phyloP scores from a whole-genome alignment of 1,284 basidiomycete genomes.

The Singerocomus rubriflavus region DNA sequence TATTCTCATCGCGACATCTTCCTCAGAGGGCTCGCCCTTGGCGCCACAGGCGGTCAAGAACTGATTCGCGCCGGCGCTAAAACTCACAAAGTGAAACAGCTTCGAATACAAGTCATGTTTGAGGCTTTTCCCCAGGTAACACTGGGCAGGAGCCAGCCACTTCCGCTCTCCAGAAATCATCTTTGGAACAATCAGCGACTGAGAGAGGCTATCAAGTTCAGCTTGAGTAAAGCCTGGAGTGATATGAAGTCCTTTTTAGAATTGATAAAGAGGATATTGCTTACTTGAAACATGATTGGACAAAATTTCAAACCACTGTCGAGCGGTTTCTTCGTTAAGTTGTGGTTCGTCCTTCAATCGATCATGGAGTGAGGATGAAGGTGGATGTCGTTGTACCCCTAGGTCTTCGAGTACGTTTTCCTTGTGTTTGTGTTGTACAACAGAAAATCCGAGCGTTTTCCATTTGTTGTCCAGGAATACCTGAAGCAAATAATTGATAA shows the following conservation, averaged over 20 bases:
- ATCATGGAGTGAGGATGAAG: conserved; percentile 57
- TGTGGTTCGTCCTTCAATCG: conserved; percentile 63
- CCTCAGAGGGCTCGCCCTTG: conserved; percentile 79
- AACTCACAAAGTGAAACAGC: conserved; percentile 84
- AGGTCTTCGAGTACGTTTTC: conserved; percentile 58
- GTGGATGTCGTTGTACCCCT: conserved; percentile 70
- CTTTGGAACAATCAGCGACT: not conserved
- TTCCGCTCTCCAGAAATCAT: not conserved
- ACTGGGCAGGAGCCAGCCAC: not conserved
- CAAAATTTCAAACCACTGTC: conserved; percentile 54
- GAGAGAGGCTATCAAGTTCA: not conserved
- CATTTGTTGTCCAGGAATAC: conserved; percentile 72
- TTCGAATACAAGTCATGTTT: conserved; percentile 53
- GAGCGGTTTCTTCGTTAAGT: conserved; percentile 49
- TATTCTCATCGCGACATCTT: conserved; percentile 61
- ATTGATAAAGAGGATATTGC: not conserved
- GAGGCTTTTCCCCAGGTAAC: not conserved
- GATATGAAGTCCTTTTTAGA: not conserved
- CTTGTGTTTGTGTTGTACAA: conserved; percentile 50
- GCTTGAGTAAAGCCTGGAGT: not conserved
- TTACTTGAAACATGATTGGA: not conserved
- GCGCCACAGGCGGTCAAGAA: conserved; percentile 87
- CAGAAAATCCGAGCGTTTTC: conserved; percentile 69
- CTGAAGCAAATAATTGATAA: conserved; percentile 33
- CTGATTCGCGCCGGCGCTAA: conserved; percentile 73